phyloP scores from a whole-genome alignment of 1,139 yeast genomes.

The Eremothecium cymbalariae region DNA sequence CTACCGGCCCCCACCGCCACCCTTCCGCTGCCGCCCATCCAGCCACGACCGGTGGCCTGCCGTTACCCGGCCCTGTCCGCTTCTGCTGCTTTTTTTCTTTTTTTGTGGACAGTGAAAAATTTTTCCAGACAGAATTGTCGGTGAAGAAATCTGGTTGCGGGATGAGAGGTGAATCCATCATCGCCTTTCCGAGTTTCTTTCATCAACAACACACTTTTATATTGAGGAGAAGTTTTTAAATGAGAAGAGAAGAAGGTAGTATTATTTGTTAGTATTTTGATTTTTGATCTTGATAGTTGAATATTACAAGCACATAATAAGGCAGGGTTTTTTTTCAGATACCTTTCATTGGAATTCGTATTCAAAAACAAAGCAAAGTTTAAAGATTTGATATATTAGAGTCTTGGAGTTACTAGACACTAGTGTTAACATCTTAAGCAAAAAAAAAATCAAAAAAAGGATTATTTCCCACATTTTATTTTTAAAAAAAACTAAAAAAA shows the following conservation, averaged over 20 bases:
- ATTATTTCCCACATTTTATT: constrained; percentile 9
- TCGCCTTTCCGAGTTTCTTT: constrained; percentile 1
- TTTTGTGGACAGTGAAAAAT: constrained; percentile 7
- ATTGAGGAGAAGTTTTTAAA: background rate
- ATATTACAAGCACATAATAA: too few relatives aligned
- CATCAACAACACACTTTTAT: constrained; percentile 5
- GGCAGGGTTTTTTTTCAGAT: too few relatives aligned
- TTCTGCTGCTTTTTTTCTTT: background rate
- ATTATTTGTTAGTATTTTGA: too few relatives aligned
- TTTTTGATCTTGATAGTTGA: too few relatives aligned
- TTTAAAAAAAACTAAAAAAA: constrained; percentile 14
- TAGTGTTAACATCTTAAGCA: constrained; percentile 8
- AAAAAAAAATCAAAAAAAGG: constrained; percentile 25
- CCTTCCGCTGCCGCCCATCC: background rate
- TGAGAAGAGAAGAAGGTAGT: background rate
- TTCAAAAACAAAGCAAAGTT: constrained; percentile 4
- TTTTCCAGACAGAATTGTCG: too few relatives aligned
- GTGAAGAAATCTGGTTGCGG: constrained; percentile 2
- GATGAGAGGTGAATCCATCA: background rate
- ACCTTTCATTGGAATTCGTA: constrained; percentile 4
- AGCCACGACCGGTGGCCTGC: background rate
- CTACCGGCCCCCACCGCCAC: constrained; percentile 1
- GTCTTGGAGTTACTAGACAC: constrained; percentile 6
- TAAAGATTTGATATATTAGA: constrained; percentile 4
- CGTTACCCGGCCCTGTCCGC: background rate